Conservation (phyloP, 371 early-diverging fungal species). For the Apophysomyces variabilis region DNA sequence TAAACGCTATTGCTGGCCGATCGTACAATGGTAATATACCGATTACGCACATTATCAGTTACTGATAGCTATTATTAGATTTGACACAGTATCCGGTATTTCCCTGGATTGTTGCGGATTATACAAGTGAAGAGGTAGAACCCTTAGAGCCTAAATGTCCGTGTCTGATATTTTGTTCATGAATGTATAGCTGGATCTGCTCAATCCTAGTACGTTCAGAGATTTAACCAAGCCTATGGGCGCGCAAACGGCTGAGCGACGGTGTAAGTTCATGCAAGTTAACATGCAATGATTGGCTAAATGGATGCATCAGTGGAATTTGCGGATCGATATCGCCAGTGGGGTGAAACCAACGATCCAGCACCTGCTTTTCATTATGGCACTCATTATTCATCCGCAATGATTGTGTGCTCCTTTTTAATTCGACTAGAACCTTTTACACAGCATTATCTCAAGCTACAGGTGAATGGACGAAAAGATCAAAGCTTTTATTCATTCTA, state of each 20-base stretch:
- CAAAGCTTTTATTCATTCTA: background rate
- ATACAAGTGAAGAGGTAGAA: slow-evolving; percentile 57
- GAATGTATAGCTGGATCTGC: slow-evolving; percentile 63
- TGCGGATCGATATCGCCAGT: slow-evolving; percentile 61
- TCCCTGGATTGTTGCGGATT: slow-evolving; percentile 79
- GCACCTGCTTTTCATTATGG: slow-evolving; percentile 86
- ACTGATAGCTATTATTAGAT: slow-evolving; percentile 32
- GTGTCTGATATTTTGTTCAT: background rate
- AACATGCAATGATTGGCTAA: slow-evolving; percentile 37
- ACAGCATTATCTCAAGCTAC: slow-evolving; percentile 75
- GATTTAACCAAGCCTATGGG: slow-evolving; percentile 90
- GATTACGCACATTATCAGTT: background rate
- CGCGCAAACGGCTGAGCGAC: slow-evolving; percentile 73
- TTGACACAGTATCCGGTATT: slow-evolving; percentile 76
- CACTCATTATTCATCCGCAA: slow-evolving; percentile 91
- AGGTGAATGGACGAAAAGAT: slow-evolving; percentile 32
- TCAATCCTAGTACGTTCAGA: slow-evolving; percentile 72
- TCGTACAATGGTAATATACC: slow-evolving; percentile 56
- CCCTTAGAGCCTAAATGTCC: background rate
- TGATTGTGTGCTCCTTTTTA: slow-evolving; percentile 83
- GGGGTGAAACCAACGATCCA: slow-evolving; percentile 76
- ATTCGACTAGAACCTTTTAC: slow-evolving; percentile 89
- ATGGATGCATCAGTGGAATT: slow-evolving; percentile 52
- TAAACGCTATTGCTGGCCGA: slow-evolving; percentile 85
- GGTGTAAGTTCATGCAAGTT: slow-evolving; percentile 56